phyloP scores from a whole-genome alignment of 768 basidiomycete genomes.

The Kwoniella europaea region DNA sequence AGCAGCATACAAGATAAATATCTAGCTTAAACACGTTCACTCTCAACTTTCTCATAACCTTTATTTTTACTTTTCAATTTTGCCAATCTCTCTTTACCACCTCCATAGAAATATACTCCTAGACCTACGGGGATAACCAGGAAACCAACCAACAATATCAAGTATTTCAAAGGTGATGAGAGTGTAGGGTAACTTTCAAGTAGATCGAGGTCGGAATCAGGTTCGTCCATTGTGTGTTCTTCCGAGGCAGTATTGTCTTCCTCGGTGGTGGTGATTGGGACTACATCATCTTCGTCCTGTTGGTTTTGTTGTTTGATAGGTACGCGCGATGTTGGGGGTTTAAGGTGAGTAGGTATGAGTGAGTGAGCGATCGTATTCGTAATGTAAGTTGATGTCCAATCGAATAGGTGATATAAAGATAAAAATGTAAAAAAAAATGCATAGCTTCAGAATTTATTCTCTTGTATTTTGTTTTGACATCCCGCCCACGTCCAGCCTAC shows the following conservation, averaged over 20 bases:
- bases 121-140: conserved; percentile 59
- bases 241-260: background rate
- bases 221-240: conserved; percentile 20
- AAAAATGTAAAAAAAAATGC: conserved; percentile 23
- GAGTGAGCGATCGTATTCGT: background rate
- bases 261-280: conserved; percentile 30
- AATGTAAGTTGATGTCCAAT: background rate
- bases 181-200: conserved; percentile 26
- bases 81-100: conserved; percentile 38
- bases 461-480: background rate
- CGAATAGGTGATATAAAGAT: conserved; percentile 2
- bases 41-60: conserved; percentile 40
- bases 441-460: conserved; percentile 26
- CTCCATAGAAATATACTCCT: conserved; percentile 46
- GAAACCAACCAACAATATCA: conserved; percentile 60
- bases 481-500: background rate
- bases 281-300: conserved; percentile 24
- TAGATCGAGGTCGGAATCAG: conserved; percentile 12
- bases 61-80: conserved; percentile 28
- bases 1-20: background rate
- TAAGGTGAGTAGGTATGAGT: background rate
- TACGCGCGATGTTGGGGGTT: background rate
- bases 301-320: background rate
- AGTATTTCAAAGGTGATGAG: conserved; percentile 45
- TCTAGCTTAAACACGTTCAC: conserved; percentile 4